Evolutionary conservation across 2,329 filamentous ascomycete species (phyloP).

Genomic region (Cercospora citrullina): DNA sequence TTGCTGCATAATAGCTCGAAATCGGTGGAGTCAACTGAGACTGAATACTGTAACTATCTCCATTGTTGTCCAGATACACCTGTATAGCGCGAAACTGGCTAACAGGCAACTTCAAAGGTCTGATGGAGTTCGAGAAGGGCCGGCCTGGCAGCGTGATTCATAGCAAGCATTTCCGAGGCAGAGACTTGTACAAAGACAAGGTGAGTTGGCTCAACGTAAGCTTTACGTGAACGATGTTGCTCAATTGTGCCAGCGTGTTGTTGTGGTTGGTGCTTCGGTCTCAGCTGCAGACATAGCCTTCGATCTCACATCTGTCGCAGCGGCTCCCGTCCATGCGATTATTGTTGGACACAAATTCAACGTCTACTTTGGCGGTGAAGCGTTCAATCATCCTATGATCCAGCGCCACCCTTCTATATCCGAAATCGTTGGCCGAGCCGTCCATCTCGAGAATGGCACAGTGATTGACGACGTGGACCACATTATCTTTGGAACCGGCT

Average conservation of each 20-base stretch:
- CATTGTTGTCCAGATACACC: not conserved
- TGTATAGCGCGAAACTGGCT: not conserved
- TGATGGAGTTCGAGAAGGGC: slow-evolving; percentile 50
- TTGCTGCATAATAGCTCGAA: not conserved
- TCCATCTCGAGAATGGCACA: slow-evolving; percentile 59
- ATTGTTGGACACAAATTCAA: slow-evolving; percentile 55
- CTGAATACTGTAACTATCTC: not conserved
- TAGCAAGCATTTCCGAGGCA: slow-evolving; percentile 56
- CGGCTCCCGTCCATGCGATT: slow-evolving; percentile 55
- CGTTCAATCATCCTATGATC: slow-evolving; percentile 61
- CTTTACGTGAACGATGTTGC: too few relatives aligned
- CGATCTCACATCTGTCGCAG: slow-evolving; percentile 51
- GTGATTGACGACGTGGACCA: slow-evolving; percentile 57
- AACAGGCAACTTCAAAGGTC: slow-evolving; percentile 35
- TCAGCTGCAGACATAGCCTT: slow-evolving; percentile 64
- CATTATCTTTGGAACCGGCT: slow-evolving; percentile 68
- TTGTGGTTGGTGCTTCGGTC: slow-evolving; percentile 65
- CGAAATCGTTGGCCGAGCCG: slow-evolving; percentile 44
- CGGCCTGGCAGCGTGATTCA: slow-evolving; percentile 55
- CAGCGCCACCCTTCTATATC: slow-evolving; percentile 50
- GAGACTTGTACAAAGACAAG: slow-evolving; percentile 49
- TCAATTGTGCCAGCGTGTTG: slow-evolving; percentile 45
- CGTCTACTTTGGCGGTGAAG: slow-evolving; percentile 59
- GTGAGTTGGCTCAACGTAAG: not conserved
- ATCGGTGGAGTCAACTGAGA: not conserved